Percentiles rank a stretch among this genome's conserved stretches.
These are phyloP conservation scores for Calonectria henricotiae DNA, from an alignment of 2,329 filamentous ascomycete genomes.

Conservation along the genomic window DNA sequence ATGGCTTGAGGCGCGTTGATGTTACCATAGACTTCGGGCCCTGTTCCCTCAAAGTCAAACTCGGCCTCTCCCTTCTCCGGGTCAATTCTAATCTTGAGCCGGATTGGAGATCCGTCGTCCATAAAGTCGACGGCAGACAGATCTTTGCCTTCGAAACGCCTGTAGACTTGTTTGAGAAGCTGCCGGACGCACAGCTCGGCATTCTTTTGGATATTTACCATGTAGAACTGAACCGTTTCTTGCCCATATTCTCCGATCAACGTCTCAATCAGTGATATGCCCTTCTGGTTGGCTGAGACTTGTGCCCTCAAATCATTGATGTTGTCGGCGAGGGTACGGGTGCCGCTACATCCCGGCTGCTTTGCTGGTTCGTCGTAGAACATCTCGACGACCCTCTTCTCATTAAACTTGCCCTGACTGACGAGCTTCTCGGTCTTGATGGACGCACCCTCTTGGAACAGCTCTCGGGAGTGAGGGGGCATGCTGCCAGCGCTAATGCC, in stretches of 20 bases:
- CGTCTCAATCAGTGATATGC: slow-evolving; percentile 84
- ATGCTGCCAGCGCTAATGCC: slow-evolving; percentile 87
- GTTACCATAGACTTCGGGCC: slow-evolving; percentile 85
- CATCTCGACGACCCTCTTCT: slow-evolving; percentile 81
- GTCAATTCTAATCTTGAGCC: slow-evolving; percentile 82
- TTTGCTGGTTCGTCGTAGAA: slow-evolving; percentile 82
- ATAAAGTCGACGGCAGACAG: slow-evolving; percentile 84
- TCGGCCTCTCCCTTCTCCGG: slow-evolving; percentile 82
- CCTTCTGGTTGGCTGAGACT: slow-evolving; percentile 88
- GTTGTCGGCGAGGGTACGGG: slow-evolving; percentile 84
- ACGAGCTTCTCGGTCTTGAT: slow-evolving; percentile 81
- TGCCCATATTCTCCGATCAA: slow-evolving; percentile 86
- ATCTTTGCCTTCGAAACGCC: slow-evolving; percentile 79
- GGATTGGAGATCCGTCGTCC: slow-evolving; percentile 87
- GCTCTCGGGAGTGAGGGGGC: slow-evolving; percentile 80
- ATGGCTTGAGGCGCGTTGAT: slow-evolving; percentile 88
- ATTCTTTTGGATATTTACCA: slow-evolving; percentile 86
- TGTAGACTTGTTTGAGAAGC: slow-evolving; percentile 80
- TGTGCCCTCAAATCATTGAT: slow-evolving; percentile 89
- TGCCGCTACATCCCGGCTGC: slow-evolving; percentile 84
- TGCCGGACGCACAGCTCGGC: slow-evolving; percentile 83
- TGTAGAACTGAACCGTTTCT: slow-evolving; percentile 86
- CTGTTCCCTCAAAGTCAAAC: slow-evolving; percentile 87
- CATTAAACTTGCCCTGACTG: slow-evolving; percentile 83
- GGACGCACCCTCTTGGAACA: slow-evolving; percentile 76